Conservation (phyloP, 129 eudicot species). For the Pulicaria dysenterica region DNA sequence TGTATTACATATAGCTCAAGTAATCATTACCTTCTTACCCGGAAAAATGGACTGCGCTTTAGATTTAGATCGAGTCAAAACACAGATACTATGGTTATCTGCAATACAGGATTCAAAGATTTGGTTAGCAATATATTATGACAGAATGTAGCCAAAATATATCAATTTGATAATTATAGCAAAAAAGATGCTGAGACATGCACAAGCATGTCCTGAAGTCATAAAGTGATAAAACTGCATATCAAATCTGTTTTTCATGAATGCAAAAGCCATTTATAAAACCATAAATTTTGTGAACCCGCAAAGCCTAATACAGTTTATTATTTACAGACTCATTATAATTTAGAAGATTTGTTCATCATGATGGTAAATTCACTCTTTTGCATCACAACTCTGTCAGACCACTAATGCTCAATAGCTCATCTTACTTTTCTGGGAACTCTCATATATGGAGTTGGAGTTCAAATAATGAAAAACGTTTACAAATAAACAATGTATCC, state of each 20-base stretch:
- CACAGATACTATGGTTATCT: constrained; percentile 81
- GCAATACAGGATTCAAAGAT: constrained; percentile 33
- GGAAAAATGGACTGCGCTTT: constrained; percentile 87
- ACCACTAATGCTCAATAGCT: background rate
- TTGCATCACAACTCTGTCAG: background rate
- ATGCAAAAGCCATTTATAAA: background rate
- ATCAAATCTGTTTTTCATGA: constrained; percentile 4
- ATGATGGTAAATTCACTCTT: background rate
- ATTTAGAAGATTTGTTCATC: constrained; percentile 1
- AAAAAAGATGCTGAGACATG: constrained; percentile 5
- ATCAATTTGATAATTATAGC: background rate
- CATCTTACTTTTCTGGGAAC: background rate
- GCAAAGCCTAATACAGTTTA: background rate
- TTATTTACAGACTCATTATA: background rate
- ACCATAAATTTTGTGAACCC: background rate
- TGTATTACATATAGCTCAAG: constrained; percentile 19
- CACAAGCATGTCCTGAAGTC: constrained; percentile 5
- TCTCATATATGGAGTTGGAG: constrained; percentile 3
- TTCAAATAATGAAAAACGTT: background rate
- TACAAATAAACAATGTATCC: background rate
- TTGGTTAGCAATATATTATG: constrained; percentile 2
- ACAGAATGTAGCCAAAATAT: background rate
- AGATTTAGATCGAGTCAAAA: constrained; percentile 85
- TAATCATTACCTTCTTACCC: constrained; percentile 98
- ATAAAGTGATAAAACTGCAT: constrained; percentile 6